phyloP scores from a whole-genome alignment of 23 red algal species.

The Gracilaria caudata region DNA sequence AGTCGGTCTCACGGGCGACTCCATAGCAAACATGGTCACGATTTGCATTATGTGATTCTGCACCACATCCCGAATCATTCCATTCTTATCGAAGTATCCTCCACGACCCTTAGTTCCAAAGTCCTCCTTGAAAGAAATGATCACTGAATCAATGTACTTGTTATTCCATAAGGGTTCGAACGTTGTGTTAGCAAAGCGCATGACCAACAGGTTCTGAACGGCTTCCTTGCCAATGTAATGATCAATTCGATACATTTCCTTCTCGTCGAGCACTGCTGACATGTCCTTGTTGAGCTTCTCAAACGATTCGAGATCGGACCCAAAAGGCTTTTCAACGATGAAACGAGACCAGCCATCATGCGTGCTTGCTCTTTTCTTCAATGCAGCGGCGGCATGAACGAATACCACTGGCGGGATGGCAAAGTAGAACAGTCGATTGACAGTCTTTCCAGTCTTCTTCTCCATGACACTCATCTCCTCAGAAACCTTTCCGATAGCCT shows the following conservation, averaged over 20 bases:
- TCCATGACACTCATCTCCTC: conserved; percentile 68
- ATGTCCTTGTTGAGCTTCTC: conserved; percentile 71
- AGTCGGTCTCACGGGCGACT: conserved; percentile 76
- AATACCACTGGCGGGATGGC: conserved; percentile 96
- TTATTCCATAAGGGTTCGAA: conserved; percentile 98
- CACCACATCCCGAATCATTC: conserved; percentile 98
- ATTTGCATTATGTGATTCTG: conserved; percentile 98
- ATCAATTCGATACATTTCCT: conserved; percentile 92
- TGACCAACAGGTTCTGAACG: conserved; percentile 81
- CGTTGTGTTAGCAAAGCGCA: conserved; percentile 93
- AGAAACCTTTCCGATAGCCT: conserved; percentile 63
- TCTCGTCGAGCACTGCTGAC: conserved; percentile 67
- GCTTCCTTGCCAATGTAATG: conserved; percentile 97
- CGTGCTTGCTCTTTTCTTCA: conserved; percentile 58
- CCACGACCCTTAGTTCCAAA: conserved; percentile 96
- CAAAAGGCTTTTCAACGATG: conserved; percentile 99
- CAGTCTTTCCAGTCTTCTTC: conserved; percentile 22
- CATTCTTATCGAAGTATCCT: conserved; percentile 94
- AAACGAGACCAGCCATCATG: conserved; percentile 90
- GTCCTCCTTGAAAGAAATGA: conserved; percentile 98
- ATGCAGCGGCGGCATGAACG: conserved; percentile 48
- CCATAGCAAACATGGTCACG: conserved; percentile 95
- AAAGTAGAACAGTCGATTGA: conserved; percentile 94
- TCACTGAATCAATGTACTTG: conserved; percentile 80
- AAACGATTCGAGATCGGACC: conserved; percentile 82